phyloP scores from a whole-genome alignment of 148 eudicot genomes.

The Chenopodium album region DNA sequence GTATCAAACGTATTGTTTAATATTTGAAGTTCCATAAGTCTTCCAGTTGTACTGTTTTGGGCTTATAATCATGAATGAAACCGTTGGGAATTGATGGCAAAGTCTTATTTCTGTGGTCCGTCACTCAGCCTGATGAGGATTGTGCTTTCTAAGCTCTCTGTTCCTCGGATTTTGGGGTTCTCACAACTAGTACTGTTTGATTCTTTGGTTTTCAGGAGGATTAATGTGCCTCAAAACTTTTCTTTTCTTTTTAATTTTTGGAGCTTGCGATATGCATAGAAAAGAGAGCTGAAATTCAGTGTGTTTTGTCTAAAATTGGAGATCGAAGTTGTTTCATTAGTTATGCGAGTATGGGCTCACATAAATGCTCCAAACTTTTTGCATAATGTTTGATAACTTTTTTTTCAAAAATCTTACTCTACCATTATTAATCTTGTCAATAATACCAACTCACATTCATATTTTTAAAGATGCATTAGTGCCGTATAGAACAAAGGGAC shows the following conservation, averaged over 20 bases:
- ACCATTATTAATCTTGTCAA: neutral
- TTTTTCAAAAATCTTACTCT: neutral
- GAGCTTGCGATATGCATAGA: neutral
- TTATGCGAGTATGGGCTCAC: neutral
- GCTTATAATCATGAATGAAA: neutral
- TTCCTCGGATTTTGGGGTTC: neutral
- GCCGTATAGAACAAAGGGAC: neutral
- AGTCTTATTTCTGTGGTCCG: neutral
- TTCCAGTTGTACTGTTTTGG: neutral
- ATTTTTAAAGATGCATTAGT: neutral
- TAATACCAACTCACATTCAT: neutral
- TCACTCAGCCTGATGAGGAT: neutral
- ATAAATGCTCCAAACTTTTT: neutral
- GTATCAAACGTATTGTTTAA: neutral
- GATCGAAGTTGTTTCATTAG: neutral
- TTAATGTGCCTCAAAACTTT: neutral
- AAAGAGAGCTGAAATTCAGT: neutral
- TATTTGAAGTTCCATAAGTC: neutral
- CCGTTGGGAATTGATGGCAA: neutral
- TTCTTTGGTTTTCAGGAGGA: neutral
- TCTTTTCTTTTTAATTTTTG: neutral
- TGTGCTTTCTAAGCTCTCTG: neutral
- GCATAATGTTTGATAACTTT: neutral
- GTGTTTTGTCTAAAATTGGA: conserved; percentile 8
- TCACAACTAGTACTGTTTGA: neutral